Base-by-base conservation (phyloP, 2,329 filamentous ascomycete species). In the Phaeosphaeria sp. region DNA sequence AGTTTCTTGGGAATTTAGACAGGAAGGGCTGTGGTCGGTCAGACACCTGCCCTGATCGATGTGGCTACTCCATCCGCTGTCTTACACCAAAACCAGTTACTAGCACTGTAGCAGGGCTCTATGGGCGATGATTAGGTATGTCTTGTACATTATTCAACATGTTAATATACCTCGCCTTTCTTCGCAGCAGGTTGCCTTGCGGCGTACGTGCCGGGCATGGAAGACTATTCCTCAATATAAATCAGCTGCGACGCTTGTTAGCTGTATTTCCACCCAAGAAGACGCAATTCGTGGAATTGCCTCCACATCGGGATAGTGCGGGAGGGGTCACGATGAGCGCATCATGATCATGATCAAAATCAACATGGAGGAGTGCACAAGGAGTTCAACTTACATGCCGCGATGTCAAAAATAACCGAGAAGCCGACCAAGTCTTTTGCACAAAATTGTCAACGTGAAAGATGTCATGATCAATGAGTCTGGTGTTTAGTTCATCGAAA, bases 31-130 rank as follows among this genome's bases (percentile, higher is more conserved):
- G 25, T 17, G 15, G 5, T 9, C 13, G 15, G 55, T 69, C 30
- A 36, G 8, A 13, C 30, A 36, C 15, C 11, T 36, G n/a, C n/a
- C n/a, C n/a, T n/a, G n/a, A n/a, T n/a, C n/a, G n/a, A 30, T 30
- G 11, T 30, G 25, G 25, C 25, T 30, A 11, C 11, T 30, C 15
- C 30, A 36, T 36, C 11, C 15, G 30, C 4, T 18, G n/a, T 65
- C 68, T 54, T 68, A 76, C 74, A 43, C 74, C 74, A 57, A 75
- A 77, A 1, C 74, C 74, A 51, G 74, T 77, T 39, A 76, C 73
- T 18, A 77, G 61, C 18, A 77, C 74, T 11, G 69, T 75, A 11
- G 76, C 70, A 17, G 73, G 73, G 17, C 73, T 62, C 58, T 36
- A 13, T 13, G 30, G 5, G 11, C 11, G 11, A 36, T 13, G 30